Evolutionary conservation across 139 green algal species (phyloP), one percentile per base, ranked within the genome.

Genomic region (Yamagishiella unicocca): DNA sequence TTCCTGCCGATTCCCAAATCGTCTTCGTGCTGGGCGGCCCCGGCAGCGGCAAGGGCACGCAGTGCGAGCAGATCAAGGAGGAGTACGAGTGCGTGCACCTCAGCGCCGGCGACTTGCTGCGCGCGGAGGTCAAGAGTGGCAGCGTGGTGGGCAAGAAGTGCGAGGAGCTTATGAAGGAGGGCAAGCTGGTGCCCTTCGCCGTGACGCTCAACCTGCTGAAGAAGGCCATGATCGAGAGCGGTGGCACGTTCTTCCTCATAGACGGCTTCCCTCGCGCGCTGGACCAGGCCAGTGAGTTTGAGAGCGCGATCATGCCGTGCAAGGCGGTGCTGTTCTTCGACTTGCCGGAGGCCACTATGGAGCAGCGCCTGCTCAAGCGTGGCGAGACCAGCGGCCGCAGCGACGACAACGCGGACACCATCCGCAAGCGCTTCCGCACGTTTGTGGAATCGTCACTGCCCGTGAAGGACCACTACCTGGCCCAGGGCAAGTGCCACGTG

Each of bases 351-450:
- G 94, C 96, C 7, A 94, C 95, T 50, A 98, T 98, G 96, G 91
- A 95, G 91, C 90, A 94, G 91, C 94, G 97, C 33, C 90, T 99
- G 90, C 91, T 99, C 40, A 93, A 95, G 45, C 80, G 80, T 38
- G 91, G 95, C 29, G 92, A 98, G 80, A 95, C 91, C 74, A 93
- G 88, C 46, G 96, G 96, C 1, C 90, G 96, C 42, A 95, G 95
- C 62, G 96, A 86, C 40, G 70, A 94, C 90, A 85, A 90, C 72
- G 78, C 67, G 53, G 75, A 98, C 61, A 98, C 96, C 45, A 99
- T 99, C 89, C 89, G 90, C 42, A 99, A 99, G 92, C 95, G 97
- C 35, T 99, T 99, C 89, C 92, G 94, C 77, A 97, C 96, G n/a
- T 99, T 99, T 74, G 67, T 97, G 45, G 92, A 97, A 46, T 85